Base-by-base conservation (phyloP, 2,329 filamentous ascomycete species). In the Pseudocercospora fijiensis region DNA sequence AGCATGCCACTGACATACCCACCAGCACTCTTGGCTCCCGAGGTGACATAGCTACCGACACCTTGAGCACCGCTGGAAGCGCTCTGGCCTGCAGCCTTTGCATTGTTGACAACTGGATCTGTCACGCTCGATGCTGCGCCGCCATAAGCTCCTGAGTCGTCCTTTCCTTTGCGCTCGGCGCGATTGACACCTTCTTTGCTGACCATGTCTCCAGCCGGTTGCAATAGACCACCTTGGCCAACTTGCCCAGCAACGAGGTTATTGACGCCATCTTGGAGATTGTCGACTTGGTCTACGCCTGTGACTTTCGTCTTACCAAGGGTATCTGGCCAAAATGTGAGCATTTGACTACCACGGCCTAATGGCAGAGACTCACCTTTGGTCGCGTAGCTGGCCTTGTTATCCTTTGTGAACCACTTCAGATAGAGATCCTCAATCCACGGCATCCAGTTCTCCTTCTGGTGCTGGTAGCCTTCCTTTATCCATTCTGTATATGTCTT, bases 341-440 rank as follows among this genome's bases (percentile, higher is more conserved):
- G 58, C 30, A 60, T 43, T 55, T 30, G 24, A 22, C 1, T 24
- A 16, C 1, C 2, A 5, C 18, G 20, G 9, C 10, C 24, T 30
- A 9, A 2, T 41, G n/a, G 9, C 4, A 45, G 75, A 22, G 11
- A 33, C 79, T 33, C 76, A 90, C 89, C 83, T 77, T 88, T 90
- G 1, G 88, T 83, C 5, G 85, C 81, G 72, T 91, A 91, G 74
- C 85, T 88, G 4, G 88, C 85, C 78, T 92, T 91, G 82, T 92
- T 92, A 73, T 91, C 88, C 67, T 88, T 88, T 71, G 88, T 90
- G 76, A 91, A 91, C 82, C 85, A 91, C 58, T 83, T 81, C 27
- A 92, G 82, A 75, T 90, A 90, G 64, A 86, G 76, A 75, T 92
- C 89, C 76, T 92, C 89, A 62, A 91, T 79, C 89, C 89, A 91